Percentiles rank a stretch among this genome's conserved stretches.
phyloP scores from a whole-genome alignment of 805 yeast species.

The Saccharomycopsis oosterbeekiorum region DNA sequence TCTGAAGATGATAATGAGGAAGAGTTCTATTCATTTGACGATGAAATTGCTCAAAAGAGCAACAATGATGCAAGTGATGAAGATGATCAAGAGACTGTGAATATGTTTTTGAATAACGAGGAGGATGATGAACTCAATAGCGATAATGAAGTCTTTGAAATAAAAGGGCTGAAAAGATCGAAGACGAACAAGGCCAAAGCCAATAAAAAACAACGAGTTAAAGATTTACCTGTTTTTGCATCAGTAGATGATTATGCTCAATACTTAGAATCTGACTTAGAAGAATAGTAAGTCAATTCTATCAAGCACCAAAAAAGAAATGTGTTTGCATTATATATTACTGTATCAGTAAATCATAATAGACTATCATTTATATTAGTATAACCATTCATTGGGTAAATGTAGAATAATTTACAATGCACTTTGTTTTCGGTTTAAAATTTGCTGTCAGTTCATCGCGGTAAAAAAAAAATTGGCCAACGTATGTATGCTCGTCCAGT shows the following conservation, averaged over 20 bases:
- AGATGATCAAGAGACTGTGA: conserved; percentile 17
- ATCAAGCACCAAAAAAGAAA: background rate
- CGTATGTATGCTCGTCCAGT: no score
- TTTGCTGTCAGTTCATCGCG: no score
- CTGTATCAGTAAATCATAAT: no score
- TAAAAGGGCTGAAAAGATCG: conserved; percentile 19
- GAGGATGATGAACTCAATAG: conserved; percentile 22
- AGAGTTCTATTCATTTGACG: conserved; percentile 22
- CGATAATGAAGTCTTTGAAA: conserved; percentile 20
- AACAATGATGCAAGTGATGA: conserved; percentile 21
- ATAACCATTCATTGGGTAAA: no score
- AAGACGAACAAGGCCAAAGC: conserved; percentile 24
- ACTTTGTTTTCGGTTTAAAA: no score
- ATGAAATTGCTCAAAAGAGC: conserved; percentile 19
- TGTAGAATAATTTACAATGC: no score
- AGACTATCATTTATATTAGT: no score
- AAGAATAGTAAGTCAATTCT: background rate
- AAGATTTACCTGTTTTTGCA: conserved; percentile 74
- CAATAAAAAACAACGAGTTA: conserved; percentile 46
- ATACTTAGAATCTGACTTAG: conserved; percentile 9
- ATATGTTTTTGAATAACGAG: conserved; percentile 21
- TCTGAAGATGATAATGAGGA: conserved; percentile 24
- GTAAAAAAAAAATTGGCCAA: no score
- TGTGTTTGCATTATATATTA: no score
- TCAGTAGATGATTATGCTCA: conserved; percentile 66